These are phyloP conservation scores for Xanthoparmelia taractica DNA, from an alignment of 495 filamentous ascomycete species.

Conservation along the genomic window DNA sequence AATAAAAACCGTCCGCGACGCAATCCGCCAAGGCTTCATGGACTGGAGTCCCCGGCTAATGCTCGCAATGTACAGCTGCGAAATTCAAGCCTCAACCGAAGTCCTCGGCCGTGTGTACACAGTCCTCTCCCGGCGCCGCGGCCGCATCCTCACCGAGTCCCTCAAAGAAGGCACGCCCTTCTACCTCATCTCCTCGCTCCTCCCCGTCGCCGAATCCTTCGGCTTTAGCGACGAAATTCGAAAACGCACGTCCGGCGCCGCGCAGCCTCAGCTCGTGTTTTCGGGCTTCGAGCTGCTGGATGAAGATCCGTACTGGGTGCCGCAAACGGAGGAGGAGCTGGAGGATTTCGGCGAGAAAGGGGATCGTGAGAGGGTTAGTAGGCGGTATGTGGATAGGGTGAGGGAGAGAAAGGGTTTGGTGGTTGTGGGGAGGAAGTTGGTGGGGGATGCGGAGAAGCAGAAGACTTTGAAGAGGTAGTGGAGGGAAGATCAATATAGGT, in stretches of 20 bases:
- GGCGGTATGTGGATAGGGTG: slow-evolving; percentile 88
- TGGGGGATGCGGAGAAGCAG: slow-evolving; percentile 92
- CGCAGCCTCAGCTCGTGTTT: slow-evolving; percentile 88
- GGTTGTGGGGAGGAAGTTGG: slow-evolving; percentile 62
- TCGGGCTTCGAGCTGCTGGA: slow-evolving; percentile 80
- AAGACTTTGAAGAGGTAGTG: slow-evolving; percentile 90
- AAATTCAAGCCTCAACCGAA: slow-evolving; percentile 93
- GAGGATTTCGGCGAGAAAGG: slow-evolving; percentile 93
- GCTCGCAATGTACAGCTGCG: slow-evolving; percentile 96
- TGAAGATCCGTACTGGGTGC: slow-evolving; percentile 97
- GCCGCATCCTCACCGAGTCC: slow-evolving; percentile 77
- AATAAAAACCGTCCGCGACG: slow-evolving; percentile 75
- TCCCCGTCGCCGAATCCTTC: slow-evolving; percentile 91
- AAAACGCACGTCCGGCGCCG: slow-evolving; percentile 83
- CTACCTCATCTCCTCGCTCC: slow-evolving; percentile 78
- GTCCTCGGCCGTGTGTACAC: slow-evolving; percentile 92
- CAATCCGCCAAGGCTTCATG: slow-evolving; percentile 80
- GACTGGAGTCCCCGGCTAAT: slow-evolving; percentile 93
- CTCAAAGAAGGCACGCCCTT: slow-evolving; percentile 95
- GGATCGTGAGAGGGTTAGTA: slow-evolving; percentile 90
- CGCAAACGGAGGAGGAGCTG: slow-evolving; percentile 90
- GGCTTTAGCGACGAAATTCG: slow-evolving; percentile 94
- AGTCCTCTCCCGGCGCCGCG: slow-evolving; percentile 83
- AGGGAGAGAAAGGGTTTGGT: slow-evolving; percentile 76
- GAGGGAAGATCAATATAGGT: too few relatives aligned